Conservation (phyloP, 805 yeast species). For the Candida yuanshanica region DNA sequence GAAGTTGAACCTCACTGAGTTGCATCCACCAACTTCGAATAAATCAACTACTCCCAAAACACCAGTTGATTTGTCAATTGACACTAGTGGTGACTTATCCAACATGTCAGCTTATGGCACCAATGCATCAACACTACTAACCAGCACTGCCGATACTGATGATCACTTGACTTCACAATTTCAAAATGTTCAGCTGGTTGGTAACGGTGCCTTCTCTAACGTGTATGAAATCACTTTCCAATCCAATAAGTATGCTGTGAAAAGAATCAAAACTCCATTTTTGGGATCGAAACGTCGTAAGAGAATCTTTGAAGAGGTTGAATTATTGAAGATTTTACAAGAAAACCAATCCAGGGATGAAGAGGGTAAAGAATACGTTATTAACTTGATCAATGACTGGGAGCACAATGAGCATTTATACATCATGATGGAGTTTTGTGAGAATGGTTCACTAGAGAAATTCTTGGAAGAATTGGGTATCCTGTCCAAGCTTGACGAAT, state of each 20-base stretch:
- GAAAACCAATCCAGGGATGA: conserved; percentile 35
- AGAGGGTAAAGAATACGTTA: conserved; percentile 72
- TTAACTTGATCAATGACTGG: conserved; percentile 83
- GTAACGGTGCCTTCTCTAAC: conserved; percentile 83
- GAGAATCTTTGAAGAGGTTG: conserved; percentile 70
- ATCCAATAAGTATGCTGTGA: conserved; percentile 72
- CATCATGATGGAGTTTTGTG: conserved; percentile 93
- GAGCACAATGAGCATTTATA: conserved; percentile 69
- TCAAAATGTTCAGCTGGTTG: conserved; percentile 62
- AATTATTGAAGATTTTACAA: conserved; percentile 45
- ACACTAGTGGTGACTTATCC: conserved; percentile 15
- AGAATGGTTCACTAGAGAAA: conserved; percentile 82
- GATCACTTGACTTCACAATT: conserved; percentile 43
- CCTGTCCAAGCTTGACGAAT: conserved; percentile 79
- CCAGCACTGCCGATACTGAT: conserved; percentile 26
- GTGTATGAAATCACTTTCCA: conserved; percentile 79
- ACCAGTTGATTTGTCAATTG: conserved; percentile 20
- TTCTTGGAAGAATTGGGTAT: conserved; percentile 76
- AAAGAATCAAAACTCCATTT: conserved; percentile 68
- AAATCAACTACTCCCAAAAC: conserved; percentile 26
- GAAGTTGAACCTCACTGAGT: conserved; percentile 9
- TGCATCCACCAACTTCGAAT: conserved; percentile 17
- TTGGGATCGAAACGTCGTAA: conserved; percentile 51
- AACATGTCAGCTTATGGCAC: conserved; percentile 19
- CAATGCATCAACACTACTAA: conserved; percentile 13